Evolutionary conservation across 768 basidiomycete species (phyloP), one percentile per base, ranked within the genome.

Genomic region (Lentinula detonsa): DNA sequence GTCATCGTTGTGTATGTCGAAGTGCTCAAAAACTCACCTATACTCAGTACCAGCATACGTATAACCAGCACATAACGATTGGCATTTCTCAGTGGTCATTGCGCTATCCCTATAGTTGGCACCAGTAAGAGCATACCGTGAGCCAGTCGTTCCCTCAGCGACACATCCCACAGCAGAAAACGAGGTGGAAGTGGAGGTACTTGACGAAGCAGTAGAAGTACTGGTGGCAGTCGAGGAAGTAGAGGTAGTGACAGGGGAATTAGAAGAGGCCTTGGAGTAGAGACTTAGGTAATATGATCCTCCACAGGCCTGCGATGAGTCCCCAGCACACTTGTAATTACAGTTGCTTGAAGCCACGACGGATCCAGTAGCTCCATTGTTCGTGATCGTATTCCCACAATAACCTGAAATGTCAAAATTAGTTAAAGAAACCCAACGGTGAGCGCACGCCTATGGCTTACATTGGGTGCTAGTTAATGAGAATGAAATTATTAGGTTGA

Each of bases 81-180:
- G 71, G 55, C 75, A 76, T 8, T 64, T 45, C 49, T 65, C 64
- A 15, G 72, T 69, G 0, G 74, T 75, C 75, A 76, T 76, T 34
- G 69, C 64, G 7, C 59, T 18, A 37, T 65, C 64, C 10, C 63
- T 56, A 55, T 65, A 73, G 43, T 66, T 69, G 7, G 69, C 61
- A 2, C 64, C 70, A 9, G 70, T 72, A 43, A 75, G 68, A 13
- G 74, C 68, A 10, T 73, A 73, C 10, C 57, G 46, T 0, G 57
- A n/a, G 15, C 73, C 71, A 16, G 63, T 64, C 1, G 72, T 72
- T 7, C 73, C 74, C 35, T 74, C 74, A 13, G 71, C 71, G 6
- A 73, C 66, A 43, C 74, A 75, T 49, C 74, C 75, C 23, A 49
- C 43, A 13, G 57, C 18, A 1, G 28, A 16, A n/a, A 39, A 50